Evolutionary conservation across 805 yeast species (phyloP).

Genomic region (Saccharomycopsis selenospora): DNA sequence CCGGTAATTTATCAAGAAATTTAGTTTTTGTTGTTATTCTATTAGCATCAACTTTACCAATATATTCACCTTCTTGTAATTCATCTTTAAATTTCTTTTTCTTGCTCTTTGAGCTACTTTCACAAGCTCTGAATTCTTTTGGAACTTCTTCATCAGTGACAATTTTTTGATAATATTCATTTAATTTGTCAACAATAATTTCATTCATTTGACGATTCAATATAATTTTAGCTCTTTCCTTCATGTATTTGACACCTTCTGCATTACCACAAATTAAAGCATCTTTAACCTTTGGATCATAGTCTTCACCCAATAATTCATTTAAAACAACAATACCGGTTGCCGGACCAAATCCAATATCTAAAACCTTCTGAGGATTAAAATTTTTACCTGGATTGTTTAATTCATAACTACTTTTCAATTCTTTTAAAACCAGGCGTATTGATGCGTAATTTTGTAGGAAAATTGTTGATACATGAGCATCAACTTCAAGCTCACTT

Average conservation of each 20-base stretch:
- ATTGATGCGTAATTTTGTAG: slow-evolving; percentile 73
- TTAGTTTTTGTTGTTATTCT: slow-evolving; percentile 48
- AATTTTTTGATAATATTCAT: not conserved
- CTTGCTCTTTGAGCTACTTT: slow-evolving; percentile 12
- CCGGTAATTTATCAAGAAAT: slow-evolving; percentile 47
- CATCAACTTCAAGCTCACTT: slow-evolving; percentile 55
- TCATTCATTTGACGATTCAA: slow-evolving; percentile 64
- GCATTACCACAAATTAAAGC: slow-evolving; percentile 63
- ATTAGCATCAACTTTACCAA: slow-evolving; percentile 52
- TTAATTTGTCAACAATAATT: slow-evolving; percentile 26
- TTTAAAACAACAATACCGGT: slow-evolving; percentile 85
- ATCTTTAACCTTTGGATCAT: slow-evolving; percentile 56
- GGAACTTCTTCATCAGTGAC: slow-evolving; percentile 13
- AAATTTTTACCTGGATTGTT: slow-evolving; percentile 33
- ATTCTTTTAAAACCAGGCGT: slow-evolving; percentile 58
- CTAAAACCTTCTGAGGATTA: slow-evolving; percentile 61
- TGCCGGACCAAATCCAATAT: slow-evolving; percentile 86
- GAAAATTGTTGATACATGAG: slow-evolving; percentile 73
- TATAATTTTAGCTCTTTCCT: slow-evolving; percentile 67
- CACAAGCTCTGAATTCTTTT: slow-evolving; percentile 17
- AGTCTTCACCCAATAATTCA: slow-evolving; percentile 66
- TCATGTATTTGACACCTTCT: slow-evolving; percentile 71
- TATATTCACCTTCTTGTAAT: slow-evolving; percentile 29
- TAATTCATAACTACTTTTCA: slow-evolving; percentile 46
- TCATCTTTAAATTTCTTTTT: slow-evolving; percentile 25